Evolutionary conservation across 2,329 filamentous ascomycete species (phyloP), one percentile per base, ranked within the genome.

Genomic region (Talaromyces albobiverticillius): DNA sequence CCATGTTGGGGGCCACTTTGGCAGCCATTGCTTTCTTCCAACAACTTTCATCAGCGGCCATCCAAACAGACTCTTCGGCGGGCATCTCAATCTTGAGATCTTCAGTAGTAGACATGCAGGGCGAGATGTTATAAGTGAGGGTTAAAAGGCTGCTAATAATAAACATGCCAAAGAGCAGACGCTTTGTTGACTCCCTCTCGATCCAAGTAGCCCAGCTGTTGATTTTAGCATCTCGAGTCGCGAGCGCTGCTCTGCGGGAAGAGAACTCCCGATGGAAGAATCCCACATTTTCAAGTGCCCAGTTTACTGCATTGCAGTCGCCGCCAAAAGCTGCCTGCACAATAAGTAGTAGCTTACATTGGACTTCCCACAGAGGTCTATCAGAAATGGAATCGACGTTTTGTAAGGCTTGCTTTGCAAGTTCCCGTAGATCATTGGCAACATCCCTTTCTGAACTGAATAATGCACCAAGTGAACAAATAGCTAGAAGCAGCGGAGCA

Each of bases 381-480:
- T 48, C 23, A n/a, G 34, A 32, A 31, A 14, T 31, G 23, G 41
- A 45, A 9, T 43, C 42, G 7, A 34, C 45, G 25, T 16, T 45
- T 40, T 53, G 48, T 18, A 58, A 20, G 14, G 50, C 56, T 10
- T 52, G 36, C 29, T 56, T 51, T 46, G 56, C 53, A 13, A 58
- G 16, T 25, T 34, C 16, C 11, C 53, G 45, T 56, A 58, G 49
- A 13, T 58, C 57, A 38, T 59, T 62, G 3, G 68, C 66, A 14
- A 62, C 60, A 18, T 65, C 66, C 20, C 67, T 63, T n/a, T 67
- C 63, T 8, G 41, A 25, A 16, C 48, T 62, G 51, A 69, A 70
- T 2, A 67, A 56, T 4, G 70, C 69, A 1, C 70, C 70, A 51
- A 72, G 68, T 14, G 67, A 65, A 45, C 68, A 71, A 41, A 72